Conservation (phyloP, 768 basidiomycete genomes). For the Termitomyces sp. region DNA sequence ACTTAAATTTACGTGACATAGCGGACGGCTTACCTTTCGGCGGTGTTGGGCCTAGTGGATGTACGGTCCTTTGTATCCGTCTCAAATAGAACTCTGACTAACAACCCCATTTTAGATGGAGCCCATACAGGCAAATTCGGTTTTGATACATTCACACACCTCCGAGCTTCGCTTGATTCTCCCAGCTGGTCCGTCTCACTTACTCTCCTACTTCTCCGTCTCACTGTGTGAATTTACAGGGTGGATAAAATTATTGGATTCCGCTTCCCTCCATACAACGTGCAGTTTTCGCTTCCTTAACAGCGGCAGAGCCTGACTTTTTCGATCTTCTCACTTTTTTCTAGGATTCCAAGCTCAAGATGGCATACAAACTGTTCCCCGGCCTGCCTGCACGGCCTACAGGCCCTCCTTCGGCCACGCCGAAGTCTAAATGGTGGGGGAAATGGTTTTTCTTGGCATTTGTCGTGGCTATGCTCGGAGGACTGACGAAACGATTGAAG, state of each 20-base stretch:
- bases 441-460: constrained; percentile 47
- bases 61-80: constrained; percentile 31
- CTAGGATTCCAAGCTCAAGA: constrained; percentile 28
- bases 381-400: constrained; percentile 40
- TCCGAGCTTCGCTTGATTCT: constrained; percentile 53
- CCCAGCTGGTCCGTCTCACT: constrained; percentile 44
- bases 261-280: constrained; percentile 61
- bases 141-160: constrained; percentile 77
- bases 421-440: constrained; percentile 27
- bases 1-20: neutral
- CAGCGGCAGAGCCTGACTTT: neutral
- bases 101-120: constrained; percentile 37
- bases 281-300: constrained; percentile 14
- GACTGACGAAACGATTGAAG: constrained; percentile 35
- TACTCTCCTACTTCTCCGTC: constrained; percentile 12
- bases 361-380: constrained; percentile 18
- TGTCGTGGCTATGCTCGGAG: constrained; percentile 34
- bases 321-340: neutral
- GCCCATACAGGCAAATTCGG: constrained; percentile 66
- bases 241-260: constrained; percentile 41
- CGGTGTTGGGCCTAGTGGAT: constrained; percentile 36
- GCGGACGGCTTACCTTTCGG: constrained; percentile 22
- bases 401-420: constrained; percentile 27
- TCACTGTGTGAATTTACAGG: constrained; percentile 23
- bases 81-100: neutral